Evolutionary conservation across 1,139 yeast genomes (phyloP), one percentile per base, ranked within the genome.

Genomic region (Wickerhamomyces sp.): DNA sequence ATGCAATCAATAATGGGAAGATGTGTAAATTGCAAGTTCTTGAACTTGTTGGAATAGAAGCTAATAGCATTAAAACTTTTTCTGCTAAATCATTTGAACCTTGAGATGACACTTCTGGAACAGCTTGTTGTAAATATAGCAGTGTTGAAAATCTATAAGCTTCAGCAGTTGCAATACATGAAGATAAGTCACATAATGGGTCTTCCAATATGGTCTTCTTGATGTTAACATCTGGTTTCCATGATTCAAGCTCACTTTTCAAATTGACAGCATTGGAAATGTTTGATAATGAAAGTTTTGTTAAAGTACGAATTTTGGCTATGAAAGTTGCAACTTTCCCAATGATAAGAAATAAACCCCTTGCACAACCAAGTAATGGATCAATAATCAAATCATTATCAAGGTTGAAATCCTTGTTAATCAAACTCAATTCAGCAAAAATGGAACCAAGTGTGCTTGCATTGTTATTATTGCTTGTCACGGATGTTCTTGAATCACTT

Each of bases 81-180:
- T 78, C 81, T 0, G 87, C 84, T 33, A 80, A 59, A 46, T 71
- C 76, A 49, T 75, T 80, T 1, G 84, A 75, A 7, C 78, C 60
- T 35, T 69, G 61, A 7, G 80, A 75, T 6, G 85, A 84, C 26
- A 81, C 72, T 54, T 81, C 86, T 0, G 88, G 88, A 2, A 81
- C 85, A 0, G 86, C 83, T 57, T 81, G 87, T 57, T 81, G 86
- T 36, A 82, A 63, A 56, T 78, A 80, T 26, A 81, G 58, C 38
- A 82, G 60, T 0, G 84, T 71, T 1, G 86, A 73, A 58, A 71
- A 78, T 41, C 85, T 61, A 59, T 81, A 82, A 0, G 87, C 82
- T 57, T 81, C 87, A 2, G 88, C 87, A 0, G 88, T 81, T 2
- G 86, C 78, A 32, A 82, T 69, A 50, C 84, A 78, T 11, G 84